A percentile compares a stretch with the other conserved stretches of the same genome.
Evolutionary conservation across 129 eudicot genomes (phyloP).

Genomic region (Chrysanthemum makinoi): DNA sequence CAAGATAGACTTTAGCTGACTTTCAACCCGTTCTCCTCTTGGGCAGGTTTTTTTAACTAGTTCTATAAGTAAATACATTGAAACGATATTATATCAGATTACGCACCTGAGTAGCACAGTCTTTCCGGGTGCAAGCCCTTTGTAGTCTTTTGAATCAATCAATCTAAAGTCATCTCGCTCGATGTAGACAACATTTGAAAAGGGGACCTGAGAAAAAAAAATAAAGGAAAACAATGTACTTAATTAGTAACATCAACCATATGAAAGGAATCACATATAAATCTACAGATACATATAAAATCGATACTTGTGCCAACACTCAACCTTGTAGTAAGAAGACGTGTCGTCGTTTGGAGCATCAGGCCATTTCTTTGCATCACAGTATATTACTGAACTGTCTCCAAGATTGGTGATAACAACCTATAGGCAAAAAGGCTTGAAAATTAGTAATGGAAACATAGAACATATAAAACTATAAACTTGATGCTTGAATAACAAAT

Average conservation of each 20-base stretch:
- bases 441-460: no score
- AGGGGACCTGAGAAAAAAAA: slow-evolving; percentile 61
- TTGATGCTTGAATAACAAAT: no score
- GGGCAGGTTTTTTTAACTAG: no score
- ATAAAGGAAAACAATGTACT: not conserved
- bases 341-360: slow-evolving; percentile 78
- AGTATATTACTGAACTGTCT: slow-evolving; percentile 55
- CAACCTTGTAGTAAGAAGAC: slow-evolving; percentile 81
- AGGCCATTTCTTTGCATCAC: slow-evolving; percentile 98
- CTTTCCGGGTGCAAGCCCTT: slow-evolving; percentile 95
- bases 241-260: no score
- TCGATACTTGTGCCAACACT: no score
- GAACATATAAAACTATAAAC: no score
- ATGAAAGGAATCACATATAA: no score
- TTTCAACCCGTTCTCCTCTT: no score
- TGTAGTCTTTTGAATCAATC: slow-evolving; percentile 89
- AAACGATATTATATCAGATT: not conserved
- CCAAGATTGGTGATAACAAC: slow-evolving; percentile 91
- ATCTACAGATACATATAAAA: no score
- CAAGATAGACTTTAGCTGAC: no score
- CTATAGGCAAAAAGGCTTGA: slow-evolving; percentile 33
- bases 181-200: slow-evolving; percentile 72
- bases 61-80: no score
- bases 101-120: slow-evolving; percentile 76
- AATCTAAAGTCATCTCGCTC: slow-evolving; percentile 77